Conservation (phyloP, 306 rosid genomes). For the Trifolium fragiferum region DNA sequence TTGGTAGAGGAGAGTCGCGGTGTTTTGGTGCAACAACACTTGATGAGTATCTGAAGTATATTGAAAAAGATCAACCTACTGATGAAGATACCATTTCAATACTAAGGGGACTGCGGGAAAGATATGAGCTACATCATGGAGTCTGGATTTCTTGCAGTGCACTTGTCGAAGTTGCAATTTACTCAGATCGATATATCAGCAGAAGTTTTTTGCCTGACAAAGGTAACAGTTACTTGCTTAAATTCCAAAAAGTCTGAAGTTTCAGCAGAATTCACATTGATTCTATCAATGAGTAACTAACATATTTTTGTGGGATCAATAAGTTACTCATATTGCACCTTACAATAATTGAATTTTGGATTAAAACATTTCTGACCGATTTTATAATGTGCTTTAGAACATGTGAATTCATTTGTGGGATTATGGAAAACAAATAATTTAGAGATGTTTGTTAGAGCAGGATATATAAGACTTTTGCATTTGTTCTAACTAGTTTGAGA, state of each 20-base stretch:
- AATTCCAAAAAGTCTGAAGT: conserved; percentile 8
- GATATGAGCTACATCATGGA: conserved; percentile 96
- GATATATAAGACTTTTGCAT: too few relatives aligned
- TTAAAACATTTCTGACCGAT: conserved; percentile 2
- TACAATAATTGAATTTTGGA: background rate
- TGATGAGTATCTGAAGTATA: too few relatives aligned
- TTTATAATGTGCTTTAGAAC: background rate
- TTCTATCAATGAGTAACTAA: background rate
- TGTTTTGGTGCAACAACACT: too few relatives aligned
- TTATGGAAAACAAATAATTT: too few relatives aligned
- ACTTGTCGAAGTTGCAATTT: conserved; percentile 93
- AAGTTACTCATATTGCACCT: too few relatives aligned
- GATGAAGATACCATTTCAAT: conserved; percentile 92
- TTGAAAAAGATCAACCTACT: conserved; percentile 91
- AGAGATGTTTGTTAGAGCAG: too few relatives aligned
- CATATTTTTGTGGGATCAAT: too few relatives aligned
- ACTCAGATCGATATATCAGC: conserved; percentile 93
- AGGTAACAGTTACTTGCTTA: conserved; percentile 57
- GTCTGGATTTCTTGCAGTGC: conserved; percentile 96
- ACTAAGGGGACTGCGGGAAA: conserved; percentile 89
- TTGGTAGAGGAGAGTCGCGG: too few relatives aligned
- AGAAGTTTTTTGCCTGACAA: conserved; percentile 97
- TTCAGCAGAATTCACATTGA: conserved; percentile 11
- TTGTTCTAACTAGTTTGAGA: too few relatives aligned
- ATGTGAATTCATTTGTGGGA: too few relatives aligned